Evolutionary conservation across 2,329 filamentous ascomycete genomes (phyloP).

Genomic region (Apiospora kogelbergensis): DNA sequence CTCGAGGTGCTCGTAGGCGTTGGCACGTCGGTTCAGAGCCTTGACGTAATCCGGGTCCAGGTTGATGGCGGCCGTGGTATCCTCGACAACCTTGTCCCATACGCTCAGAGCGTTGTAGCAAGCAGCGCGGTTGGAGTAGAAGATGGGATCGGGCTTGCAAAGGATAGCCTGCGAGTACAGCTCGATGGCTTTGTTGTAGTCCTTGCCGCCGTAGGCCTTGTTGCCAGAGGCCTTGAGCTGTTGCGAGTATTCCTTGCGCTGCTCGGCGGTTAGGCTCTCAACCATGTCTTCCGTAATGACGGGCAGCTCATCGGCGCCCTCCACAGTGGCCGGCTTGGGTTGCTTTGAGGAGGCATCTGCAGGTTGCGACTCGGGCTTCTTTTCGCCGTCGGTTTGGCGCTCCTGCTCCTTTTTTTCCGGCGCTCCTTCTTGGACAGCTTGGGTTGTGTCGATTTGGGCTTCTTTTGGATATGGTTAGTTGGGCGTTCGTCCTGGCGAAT

Average conservation of each 20-base stretch:
- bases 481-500: slow-evolving; percentile 9
- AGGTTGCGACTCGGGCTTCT: slow-evolving; percentile 31
- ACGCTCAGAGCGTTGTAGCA: slow-evolving; percentile 92
- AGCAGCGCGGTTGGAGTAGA: slow-evolving; percentile 97
- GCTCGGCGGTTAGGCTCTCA: slow-evolving; percentile 52
- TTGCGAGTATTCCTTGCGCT: slow-evolving; percentile 82
- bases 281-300: slow-evolving; percentile 63
- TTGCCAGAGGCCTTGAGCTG: slow-evolving; percentile 96
- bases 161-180: slow-evolving; percentile 95
- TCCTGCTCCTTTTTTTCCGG: slow-evolving; percentile 80
- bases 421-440: slow-evolving; percentile 89
- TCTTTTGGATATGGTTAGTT: slow-evolving; percentile 31
- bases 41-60: slow-evolving; percentile 97
- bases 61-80: slow-evolving; percentile 90
- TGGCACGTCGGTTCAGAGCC: slow-evolving; percentile 92
- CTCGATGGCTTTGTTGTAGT: slow-evolving; percentile 90
- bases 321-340: slow-evolving; percentile 51
- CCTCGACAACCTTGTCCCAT: slow-evolving; percentile 95
- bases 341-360: slow-evolving; percentile 34
- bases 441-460: slow-evolving; percentile 50
- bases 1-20: slow-evolving; percentile 91
- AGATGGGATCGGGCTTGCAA: slow-evolving; percentile 96
- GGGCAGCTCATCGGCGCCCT: slow-evolving; percentile 67
- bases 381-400: slow-evolving; percentile 52
- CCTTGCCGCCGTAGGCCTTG: slow-evolving; percentile 92